A percentile compares a stretch with the other conserved stretches of the same genome.
Conservation (phyloP, 139 green algal species). For the Ettlia oleoabundans region DNA sequence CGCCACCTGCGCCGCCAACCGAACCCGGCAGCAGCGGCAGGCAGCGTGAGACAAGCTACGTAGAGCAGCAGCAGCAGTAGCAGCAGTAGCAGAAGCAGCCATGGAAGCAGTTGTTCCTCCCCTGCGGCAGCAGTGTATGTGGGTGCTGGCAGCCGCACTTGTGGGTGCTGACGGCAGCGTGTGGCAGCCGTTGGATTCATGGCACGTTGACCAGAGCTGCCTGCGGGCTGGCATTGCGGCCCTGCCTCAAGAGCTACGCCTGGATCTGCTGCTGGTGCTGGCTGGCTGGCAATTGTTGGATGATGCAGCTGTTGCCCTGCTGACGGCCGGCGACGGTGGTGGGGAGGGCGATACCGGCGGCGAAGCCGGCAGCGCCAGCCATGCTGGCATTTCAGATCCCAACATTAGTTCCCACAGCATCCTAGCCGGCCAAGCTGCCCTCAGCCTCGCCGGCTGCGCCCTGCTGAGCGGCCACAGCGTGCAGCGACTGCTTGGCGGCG, state of each 20-base stretch:
- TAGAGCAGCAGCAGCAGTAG: neutral
- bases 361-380: too few species aligned
- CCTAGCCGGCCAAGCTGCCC: neutral
- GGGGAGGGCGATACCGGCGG: too few species aligned
- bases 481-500: neutral
- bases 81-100: too few species aligned
- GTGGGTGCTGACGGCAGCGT: neutral
- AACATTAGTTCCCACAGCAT: neutral
- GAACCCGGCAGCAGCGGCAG: neutral
- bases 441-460: conserved; percentile 5
- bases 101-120: neutral
- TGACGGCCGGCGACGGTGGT: neutral
- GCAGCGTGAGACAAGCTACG: neutral
- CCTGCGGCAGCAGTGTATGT: conserved; percentile 21
- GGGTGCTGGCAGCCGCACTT: neutral
- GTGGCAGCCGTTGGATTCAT: too few species aligned
- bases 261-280: conserved; percentile 25
- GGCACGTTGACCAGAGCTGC: neutral
- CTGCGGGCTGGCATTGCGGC: neutral
- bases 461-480: neutral
- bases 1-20: too few species aligned
- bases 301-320: neutral
- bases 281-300: conserved; percentile 22
- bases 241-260: conserved; percentile 14
- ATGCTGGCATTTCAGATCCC: too few species aligned